Base-by-base conservation (phyloP, 192 early-diverging fungal genomes). In the Umbelopsis vinacea region DNA sequence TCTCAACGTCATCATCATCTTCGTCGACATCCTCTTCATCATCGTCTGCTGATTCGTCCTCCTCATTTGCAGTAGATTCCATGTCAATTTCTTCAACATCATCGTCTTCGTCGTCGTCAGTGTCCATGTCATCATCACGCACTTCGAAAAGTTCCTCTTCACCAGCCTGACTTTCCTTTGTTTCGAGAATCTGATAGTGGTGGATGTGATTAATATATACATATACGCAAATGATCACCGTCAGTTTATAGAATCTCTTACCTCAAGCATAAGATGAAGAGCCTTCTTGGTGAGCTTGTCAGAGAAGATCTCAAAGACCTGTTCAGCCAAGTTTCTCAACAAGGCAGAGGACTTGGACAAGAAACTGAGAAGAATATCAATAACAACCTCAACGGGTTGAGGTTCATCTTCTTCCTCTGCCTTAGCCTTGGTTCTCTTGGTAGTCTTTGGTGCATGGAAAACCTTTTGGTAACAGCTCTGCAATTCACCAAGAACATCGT, bases 301-400 rank as follows among this genome's bases (percentile, higher is more conserved):
- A 26, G 88, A 88, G 74, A 99, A 96, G 22, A 90, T 86, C 29
- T 87, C 89, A 86, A 99, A 99, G 47, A 92, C 91, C 68, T 92
- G 88, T 57, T 92, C 89, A 24, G 94, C 87, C 67, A 98, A 76
- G 22, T 83, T 86, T 38, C 94, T 85, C 63, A 96, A 79, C 12
- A 92, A 71, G 45, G 86, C 84, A 35, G 93, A 95, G 9, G 93
- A 90, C 74, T 92, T 93, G 50, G 92, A 89, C 81, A 99, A 77
- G 80, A 98, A 91, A 71, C 91, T 89, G 68, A 99, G 81, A 57
- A 99, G 78, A 35, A 97, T 92, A 81, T 99, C 97, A 7, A 95
- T 84, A 69, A 99, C 86, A 52, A 99, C 96, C 71, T 98, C 96
- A n/a, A 94, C 86, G 2, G 96, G 95, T 69, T 89, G 81, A 29